phyloP scores from a whole-genome alignment of 495 filamentous ascomycete species.

The Tuber borchii region DNA sequence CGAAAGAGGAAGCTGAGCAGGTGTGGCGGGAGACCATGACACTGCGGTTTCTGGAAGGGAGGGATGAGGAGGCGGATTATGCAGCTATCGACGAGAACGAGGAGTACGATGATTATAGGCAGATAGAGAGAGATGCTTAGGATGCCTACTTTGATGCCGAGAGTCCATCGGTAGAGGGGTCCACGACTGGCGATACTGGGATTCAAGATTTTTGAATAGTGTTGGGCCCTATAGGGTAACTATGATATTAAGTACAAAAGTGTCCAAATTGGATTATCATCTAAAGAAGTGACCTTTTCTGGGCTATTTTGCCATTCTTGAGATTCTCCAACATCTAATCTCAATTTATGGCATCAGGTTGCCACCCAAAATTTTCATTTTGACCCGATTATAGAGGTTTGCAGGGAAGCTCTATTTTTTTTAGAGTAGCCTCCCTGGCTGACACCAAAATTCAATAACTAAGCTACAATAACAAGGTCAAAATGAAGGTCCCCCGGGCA shows the following conservation, averaged over 20 bases:
- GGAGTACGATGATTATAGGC: conserved; percentile 57
- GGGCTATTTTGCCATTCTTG: not conserved
- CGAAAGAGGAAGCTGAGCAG: conserved; percentile 60
- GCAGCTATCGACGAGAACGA: conserved; percentile 60
- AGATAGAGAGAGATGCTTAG: conserved; percentile 51
- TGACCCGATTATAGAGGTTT: not conserved
- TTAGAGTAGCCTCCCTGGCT: too few relatives aligned
- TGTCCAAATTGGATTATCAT: not conserved
- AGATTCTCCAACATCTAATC: not conserved
- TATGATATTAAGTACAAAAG: not conserved
- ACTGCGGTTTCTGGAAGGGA: conserved; percentile 59
- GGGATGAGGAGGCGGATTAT: conserved; percentile 69
- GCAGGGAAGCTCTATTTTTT: not conserved
- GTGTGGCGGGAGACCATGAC: conserved; percentile 67
- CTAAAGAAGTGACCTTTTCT: not conserved
- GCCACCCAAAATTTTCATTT: not conserved
- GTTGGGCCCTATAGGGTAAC: not conserved
- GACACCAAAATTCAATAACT: not conserved
- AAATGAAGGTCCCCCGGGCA: not conserved
- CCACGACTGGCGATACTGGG: conserved; percentile 58
- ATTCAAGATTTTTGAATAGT: conserved; percentile 61
- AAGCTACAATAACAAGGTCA: not conserved
- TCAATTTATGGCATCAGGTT: not conserved
- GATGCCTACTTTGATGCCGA: conserved; percentile 61
- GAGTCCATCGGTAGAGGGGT: conserved; percentile 51